Base-by-base conservation (phyloP, 306 rosid genomes). In the Corylus heterophylla region DNA sequence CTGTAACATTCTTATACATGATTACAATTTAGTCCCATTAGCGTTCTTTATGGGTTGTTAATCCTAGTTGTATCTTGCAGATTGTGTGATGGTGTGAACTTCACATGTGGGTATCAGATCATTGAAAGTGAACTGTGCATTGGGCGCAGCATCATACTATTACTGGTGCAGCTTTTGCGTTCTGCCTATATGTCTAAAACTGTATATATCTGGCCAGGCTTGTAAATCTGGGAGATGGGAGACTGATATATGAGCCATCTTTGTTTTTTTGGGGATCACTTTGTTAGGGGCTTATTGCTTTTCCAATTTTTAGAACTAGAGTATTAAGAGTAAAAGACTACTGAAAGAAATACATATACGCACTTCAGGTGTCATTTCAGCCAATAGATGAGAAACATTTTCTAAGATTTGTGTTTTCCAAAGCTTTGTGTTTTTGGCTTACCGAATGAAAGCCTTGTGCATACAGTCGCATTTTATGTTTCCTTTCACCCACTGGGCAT, bases 141-240 rank as follows among this genome's bases (percentile, higher is more conserved):
- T 71, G 84, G 56, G 48, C n/a, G 66, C 31, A 71, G 69, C 39
- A 70, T 74, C 78, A 72, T 66, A 52, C 25, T 22, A 22, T 22
- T 22, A 22, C 73, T 56, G 74, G 80, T 71, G 77, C 79, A 44
- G 67, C 77, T 56, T 55, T 49, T 44, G 69, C 45, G 61, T 85
- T 71, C 79, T 74, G 76, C 80, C 54, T 63, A 76, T 84, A 62
- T 73, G 70, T 59, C 73, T 75, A 74, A 78, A 76, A 74, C 58
- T 42, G 45, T 89, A 92, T 90, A 84, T 72, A 92, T 90, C 86
- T 68, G 72, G 71, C 63, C 82, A 82, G 86, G 88, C 59, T 77
- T 89, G 93, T 85, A 83, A 79, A 89, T 88, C 77, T 54, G 82
- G 83, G 74, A 63, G 49, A 71, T 80, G 85, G 31, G 74, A 83